phyloP scores from a whole-genome alignment of 352 stramenopile genomes.

The Blastocystis sp. region DNA sequence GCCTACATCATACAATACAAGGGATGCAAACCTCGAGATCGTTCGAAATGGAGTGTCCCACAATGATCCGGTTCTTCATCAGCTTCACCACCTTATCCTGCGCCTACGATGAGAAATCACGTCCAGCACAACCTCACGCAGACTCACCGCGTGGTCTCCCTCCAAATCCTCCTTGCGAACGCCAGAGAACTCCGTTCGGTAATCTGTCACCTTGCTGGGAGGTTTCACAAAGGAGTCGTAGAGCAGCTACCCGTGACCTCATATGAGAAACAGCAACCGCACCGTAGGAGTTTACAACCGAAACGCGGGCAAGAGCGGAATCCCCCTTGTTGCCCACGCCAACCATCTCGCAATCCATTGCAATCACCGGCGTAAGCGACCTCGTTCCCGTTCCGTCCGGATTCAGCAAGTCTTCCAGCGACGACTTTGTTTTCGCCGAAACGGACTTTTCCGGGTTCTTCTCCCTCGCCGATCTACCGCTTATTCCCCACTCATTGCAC shows the following conservation, averaged over 20 bases:
- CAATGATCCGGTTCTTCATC: constrained; percentile 77
- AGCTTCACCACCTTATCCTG: constrained; percentile 74
- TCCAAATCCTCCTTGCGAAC: constrained; percentile 76
- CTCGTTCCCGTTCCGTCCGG: not conserved
- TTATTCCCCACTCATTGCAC: not conserved
- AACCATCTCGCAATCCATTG: constrained; percentile 83
- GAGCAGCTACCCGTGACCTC: constrained; percentile 70
- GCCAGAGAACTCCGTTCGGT: constrained; percentile 78
- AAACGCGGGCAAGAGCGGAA: constrained; percentile 76
- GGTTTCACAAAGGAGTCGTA: constrained; percentile 79
- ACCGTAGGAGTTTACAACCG: constrained; percentile 78
- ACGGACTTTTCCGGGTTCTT: not conserved
- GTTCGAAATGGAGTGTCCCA: constrained; percentile 80
- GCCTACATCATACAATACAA: constrained; percentile 41
- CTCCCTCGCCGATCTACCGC: not conserved
- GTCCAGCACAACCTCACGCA: constrained; percentile 61
- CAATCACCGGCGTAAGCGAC: constrained; percentile 72
- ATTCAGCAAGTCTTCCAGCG: constrained; percentile 49
- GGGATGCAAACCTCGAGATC: constrained; percentile 73
- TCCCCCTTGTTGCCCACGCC: constrained; percentile 75
- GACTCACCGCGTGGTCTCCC: not conserved
- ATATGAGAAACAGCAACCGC: constrained; percentile 66
- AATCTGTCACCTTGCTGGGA: constrained; percentile 78
- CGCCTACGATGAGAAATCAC: not conserved
- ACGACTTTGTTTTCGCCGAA: not conserved